Evolutionary conservation across 495 filamentous ascomycete species (phyloP).

Genomic region (Cryomyces antarcticus): DNA sequence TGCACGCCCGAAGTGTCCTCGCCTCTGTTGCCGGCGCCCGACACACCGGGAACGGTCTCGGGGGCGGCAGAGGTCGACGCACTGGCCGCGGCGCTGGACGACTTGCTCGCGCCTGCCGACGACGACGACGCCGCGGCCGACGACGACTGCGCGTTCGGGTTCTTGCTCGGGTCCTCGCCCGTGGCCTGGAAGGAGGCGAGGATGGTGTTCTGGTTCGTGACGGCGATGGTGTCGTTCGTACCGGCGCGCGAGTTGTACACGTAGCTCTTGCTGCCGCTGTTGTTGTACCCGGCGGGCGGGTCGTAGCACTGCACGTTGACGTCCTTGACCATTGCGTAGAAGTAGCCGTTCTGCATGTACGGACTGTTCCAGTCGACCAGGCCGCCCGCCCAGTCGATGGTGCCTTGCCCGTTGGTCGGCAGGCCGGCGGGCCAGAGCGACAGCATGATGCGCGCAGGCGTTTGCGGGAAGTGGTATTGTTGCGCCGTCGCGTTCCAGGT

Average conservation of each 20-base stretch:
- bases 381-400: constrained; percentile 82
- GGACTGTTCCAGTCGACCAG: constrained; percentile 66
- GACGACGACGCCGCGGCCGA: constrained; percentile 1
- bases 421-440: constrained; percentile 92
- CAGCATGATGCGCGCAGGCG: constrained; percentile 77
- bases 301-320: constrained; percentile 73
- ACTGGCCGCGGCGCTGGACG: constrained; percentile 1
- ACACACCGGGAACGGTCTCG: constrained; percentile 18
- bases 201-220: constrained; percentile 55
- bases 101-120: background rate
- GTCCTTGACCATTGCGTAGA: constrained; percentile 63
- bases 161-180: constrained; percentile 25
- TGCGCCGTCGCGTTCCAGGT: constrained; percentile 75
- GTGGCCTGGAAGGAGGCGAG: constrained; percentile 61
- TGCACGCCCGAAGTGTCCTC: constrained; percentile 1
- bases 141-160: constrained; percentile 6
- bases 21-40: constrained; percentile 13
- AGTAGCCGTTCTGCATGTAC: constrained; percentile 76
- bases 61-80: constrained; percentile 3
- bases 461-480: constrained; percentile 79
- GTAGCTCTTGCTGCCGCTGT: constrained; percentile 45
- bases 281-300: constrained; percentile 40
- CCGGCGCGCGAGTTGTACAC: constrained; percentile 43
- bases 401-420: constrained; percentile 58
- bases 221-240: constrained; percentile 53